phyloP scores from a whole-genome alignment of 345 rosid species.

The Gossypium longicalyx region DNA sequence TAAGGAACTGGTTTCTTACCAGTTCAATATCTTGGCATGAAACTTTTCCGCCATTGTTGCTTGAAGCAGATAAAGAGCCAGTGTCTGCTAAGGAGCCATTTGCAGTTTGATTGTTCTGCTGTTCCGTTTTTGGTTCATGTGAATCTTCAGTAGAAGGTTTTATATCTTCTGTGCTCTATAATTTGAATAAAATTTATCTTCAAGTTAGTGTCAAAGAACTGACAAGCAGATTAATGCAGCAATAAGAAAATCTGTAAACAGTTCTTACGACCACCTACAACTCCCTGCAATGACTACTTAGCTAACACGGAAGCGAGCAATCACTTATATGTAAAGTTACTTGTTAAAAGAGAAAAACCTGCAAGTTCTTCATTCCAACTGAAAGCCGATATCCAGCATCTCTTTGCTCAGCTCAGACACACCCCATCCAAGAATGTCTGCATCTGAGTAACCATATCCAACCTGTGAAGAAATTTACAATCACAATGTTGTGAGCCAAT shows the following conservation, averaged over 20 bases:
- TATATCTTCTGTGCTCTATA: slow-evolving; percentile 62
- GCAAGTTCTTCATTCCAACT: slow-evolving; percentile 65
- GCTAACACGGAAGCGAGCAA: background rate
- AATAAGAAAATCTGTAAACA: background rate
- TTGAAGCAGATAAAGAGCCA: slow-evolving; percentile 79
- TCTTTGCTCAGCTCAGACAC: slow-evolving; percentile 29
- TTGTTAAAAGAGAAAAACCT: slow-evolving; percentile 26
- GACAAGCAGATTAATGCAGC: background rate
- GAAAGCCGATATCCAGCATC: slow-evolving; percentile 42
- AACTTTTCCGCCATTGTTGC: slow-evolving; percentile 82
- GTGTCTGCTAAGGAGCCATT: slow-evolving; percentile 77
- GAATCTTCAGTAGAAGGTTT: slow-evolving; percentile 62
- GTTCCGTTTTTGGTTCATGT: slow-evolving; percentile 69
- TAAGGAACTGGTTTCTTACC: slow-evolving; percentile 32
- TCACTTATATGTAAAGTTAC: background rate
- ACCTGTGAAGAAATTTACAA: slow-evolving; percentile 15
- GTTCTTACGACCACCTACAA: background rate
- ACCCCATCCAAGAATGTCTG: slow-evolving; percentile 11
- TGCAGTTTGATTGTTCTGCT: slow-evolving; percentile 50
- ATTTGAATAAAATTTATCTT: slow-evolving; percentile 17
- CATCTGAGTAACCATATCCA: background rate
- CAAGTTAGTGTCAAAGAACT: slow-evolving; percentile 16
- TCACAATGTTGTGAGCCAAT: background rate
- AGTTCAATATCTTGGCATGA: slow-evolving; percentile 95
- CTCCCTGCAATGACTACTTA: background rate